A percentile compares a stretch with the other conserved stretches of the same genome.
Conservation (phyloP, 2,329 filamentous ascomycete species). For the Emericellopsis atlantica region DNA sequence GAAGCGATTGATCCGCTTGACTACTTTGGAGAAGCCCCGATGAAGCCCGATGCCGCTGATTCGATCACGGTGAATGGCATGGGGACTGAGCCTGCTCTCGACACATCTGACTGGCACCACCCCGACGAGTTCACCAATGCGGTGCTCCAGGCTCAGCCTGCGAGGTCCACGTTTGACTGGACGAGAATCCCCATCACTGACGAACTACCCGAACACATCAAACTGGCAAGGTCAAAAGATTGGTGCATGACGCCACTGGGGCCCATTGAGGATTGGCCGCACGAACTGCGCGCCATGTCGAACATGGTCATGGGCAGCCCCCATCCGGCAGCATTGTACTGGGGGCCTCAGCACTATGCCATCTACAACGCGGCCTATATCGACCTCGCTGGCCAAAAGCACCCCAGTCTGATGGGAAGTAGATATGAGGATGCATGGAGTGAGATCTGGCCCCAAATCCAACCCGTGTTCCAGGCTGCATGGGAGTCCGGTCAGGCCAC, state of each 20-base stretch:
- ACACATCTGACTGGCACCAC: slow-evolving; percentile 12
- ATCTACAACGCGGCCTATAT: slow-evolving; percentile 68
- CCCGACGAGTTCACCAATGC: slow-evolving; percentile 29
- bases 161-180: slow-evolving; percentile 62
- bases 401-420: slow-evolving; percentile 63
- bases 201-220: slow-evolving; percentile 56
- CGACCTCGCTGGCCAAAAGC: slow-evolving; percentile 61
- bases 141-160: slow-evolving; percentile 20
- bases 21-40: slow-evolving; percentile 26
- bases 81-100: background rate
- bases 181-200: slow-evolving; percentile 55
- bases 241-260: slow-evolving; percentile 65
- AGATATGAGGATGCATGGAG: slow-evolving; percentile 56
- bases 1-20: slow-evolving; percentile 20
- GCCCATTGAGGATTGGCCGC: slow-evolving; percentile 61
- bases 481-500: slow-evolving; percentile 61
- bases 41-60: slow-evolving; percentile 4
- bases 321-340: slow-evolving; percentile 66
- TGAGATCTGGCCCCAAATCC: slow-evolving; percentile 63
- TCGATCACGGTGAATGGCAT: background rate
- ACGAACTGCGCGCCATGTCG: slow-evolving; percentile 63
- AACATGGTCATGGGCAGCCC: slow-evolving; percentile 73
- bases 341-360: slow-evolving; percentile 55
- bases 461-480: slow-evolving; percentile 55
- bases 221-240: slow-evolving; percentile 57